Conservation (phyloP, 2,329 filamentous ascomycete species). For the Fusarium stilboides region DNA sequence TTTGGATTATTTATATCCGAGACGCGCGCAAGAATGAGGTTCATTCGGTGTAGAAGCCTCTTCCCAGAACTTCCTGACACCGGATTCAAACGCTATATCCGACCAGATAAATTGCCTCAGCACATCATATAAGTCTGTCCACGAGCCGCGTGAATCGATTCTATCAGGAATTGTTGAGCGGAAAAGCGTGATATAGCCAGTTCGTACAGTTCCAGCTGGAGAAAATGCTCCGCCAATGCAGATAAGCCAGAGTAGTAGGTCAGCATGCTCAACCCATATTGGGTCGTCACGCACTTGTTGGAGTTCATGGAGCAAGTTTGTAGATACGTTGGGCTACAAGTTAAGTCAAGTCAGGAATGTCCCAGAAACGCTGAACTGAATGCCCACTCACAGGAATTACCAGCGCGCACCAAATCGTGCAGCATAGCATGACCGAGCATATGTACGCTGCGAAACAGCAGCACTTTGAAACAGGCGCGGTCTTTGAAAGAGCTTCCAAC, state of each 20-base stretch:
- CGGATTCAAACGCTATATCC: not conserved
- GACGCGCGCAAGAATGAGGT: not conserved
- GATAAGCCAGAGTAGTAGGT: constrained; percentile 11
- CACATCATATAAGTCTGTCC: not conserved
- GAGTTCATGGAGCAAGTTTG: constrained; percentile 1
- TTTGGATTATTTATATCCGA: not conserved
- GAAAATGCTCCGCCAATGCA: constrained; percentile 12
- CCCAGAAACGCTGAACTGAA: not conserved
- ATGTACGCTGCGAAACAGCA: constrained; percentile 60
- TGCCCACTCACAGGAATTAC: constrained; percentile 56
- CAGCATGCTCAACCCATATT: fast-evolving
- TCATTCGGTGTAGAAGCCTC: not conserved
- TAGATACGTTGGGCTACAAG: not conserved
- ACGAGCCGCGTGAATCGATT: fast-evolving
- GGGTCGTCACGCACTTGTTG: not conserved
- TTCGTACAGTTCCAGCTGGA: not conserved
- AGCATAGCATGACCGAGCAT: constrained; percentile 58
- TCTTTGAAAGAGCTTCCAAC: constrained; percentile 47
- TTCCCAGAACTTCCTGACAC: not conserved
- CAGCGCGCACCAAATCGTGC: constrained; percentile 57
- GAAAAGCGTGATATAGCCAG: not conserved
- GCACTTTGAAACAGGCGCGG: constrained; percentile 50
- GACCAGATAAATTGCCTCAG: constrained; percentile 16
- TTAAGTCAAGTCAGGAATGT: not conserved
- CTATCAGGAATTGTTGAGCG: not conserved